These are phyloP conservation scores for Thuja plicata DNA, from an alignment of 83 land plant genomes.

Conservation along the genomic window DNA sequence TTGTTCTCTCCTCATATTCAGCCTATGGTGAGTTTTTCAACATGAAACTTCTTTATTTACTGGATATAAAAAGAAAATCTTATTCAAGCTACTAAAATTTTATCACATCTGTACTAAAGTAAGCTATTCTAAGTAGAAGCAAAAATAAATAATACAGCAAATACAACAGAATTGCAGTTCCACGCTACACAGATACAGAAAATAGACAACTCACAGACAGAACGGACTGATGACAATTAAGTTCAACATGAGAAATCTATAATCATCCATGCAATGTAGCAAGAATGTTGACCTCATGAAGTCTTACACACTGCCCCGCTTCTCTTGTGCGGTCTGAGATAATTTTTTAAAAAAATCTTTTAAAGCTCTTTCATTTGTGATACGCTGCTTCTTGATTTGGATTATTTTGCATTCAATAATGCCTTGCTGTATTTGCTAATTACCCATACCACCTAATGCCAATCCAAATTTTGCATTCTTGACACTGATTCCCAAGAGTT, in stretches of 20 bases:
- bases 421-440: background rate
- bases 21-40: conserved; percentile 37
- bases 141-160: background rate
- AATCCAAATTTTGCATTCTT: background rate
- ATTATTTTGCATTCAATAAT: background rate
- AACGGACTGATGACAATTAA: background rate
- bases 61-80: background rate
- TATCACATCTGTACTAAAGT: background rate
- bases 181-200: background rate
- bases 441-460: background rate
- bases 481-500: background rate
- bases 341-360: background rate
- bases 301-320: background rate
- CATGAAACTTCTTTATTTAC: background rate
- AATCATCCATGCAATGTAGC: background rate
- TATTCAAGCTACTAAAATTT: background rate
- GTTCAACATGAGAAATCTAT: background rate
- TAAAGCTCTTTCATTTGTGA: background rate
- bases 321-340: background rate
- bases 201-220: background rate
- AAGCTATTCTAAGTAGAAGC: background rate
- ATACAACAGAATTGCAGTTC: background rate
- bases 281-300: background rate
- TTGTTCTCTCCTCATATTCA: conserved; percentile 59
- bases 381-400: background rate